Percentiles rank a stretch among this genome's conserved stretches.
Evolutionary conservation across 768 basidiomycete species (phyloP).

Genomic region (Auricularia auricula-judae): DNA sequence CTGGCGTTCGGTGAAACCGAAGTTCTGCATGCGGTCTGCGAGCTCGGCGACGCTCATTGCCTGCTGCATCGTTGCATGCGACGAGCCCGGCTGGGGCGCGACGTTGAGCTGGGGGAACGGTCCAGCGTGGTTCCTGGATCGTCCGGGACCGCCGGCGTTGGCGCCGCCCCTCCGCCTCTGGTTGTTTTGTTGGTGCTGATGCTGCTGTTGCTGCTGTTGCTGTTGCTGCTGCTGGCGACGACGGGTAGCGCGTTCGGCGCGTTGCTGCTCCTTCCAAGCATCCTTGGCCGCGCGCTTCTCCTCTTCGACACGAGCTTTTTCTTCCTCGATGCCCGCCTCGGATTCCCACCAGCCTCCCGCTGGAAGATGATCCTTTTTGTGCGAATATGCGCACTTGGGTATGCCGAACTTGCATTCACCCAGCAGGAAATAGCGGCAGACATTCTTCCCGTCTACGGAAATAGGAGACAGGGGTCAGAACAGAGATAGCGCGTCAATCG

Average conservation of each 20-base stretch:
- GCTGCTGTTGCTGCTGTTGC: not conserved
- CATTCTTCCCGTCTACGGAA: slow-evolving; percentile 32
- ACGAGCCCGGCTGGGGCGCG: not conserved
- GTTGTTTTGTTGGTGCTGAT: not conserved
- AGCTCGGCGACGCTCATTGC: not conserved
- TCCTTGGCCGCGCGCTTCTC: not conserved
- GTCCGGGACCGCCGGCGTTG: not conserved
- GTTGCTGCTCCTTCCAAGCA: not conserved
- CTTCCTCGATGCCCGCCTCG: not conserved
- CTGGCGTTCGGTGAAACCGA: not conserved
- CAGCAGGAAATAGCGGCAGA: slow-evolving; percentile 33
- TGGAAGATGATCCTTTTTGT: slow-evolving; percentile 34
- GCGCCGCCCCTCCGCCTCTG: too few relatives aligned
- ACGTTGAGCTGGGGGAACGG: not conserved
- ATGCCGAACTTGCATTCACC: slow-evolving; percentile 28
- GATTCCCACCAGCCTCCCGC: slow-evolving; percentile 35
- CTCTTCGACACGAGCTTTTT: not conserved
- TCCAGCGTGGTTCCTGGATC: not conserved
- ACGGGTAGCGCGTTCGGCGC: not conserved
- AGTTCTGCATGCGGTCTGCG: not conserved
- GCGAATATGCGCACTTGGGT: slow-evolving; percentile 35
- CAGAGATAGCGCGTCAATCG: not conserved
- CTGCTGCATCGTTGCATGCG: not conserved
- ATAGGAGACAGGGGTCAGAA: not conserved
- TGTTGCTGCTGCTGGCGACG: not conserved